Base-by-base conservation (phyloP, 176 grass and related monocot species). In the Triticum monococcum region DNA sequence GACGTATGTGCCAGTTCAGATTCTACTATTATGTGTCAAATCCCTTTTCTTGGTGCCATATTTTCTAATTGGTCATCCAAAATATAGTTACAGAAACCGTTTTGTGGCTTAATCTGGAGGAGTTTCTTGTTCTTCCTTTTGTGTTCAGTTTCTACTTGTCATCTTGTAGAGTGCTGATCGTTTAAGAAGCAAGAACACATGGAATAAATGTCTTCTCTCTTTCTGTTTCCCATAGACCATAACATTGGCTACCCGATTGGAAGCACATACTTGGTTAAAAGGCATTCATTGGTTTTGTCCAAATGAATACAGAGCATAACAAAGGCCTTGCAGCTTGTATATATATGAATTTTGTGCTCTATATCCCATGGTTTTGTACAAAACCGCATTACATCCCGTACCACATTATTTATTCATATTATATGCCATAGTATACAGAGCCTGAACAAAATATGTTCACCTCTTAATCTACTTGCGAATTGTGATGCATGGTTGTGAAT, bases 261-360 rank as follows among this genome's bases (percentile, higher is more conserved):
- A 74, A 74, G 28, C 26, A 37, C 56, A 63, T 33, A 33, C 52
- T 73, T 20, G 20, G 18, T 12, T 11, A 48, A 17, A 48, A 33
- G 26, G 28, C 26, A 37, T 50, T 36, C 37, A 70, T 81, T 64
- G 5, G 3, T 57, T 54, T 11, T 10, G 68, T 48, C 45, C 12
- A 48, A 48, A 48, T 48, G 45, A 48, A 14, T 48, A 48, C 45
- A 48, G 45, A 48, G 12, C 41, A 37, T n/a, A 66, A 40, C 45
- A 77, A 59, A 78, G 59, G 77, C 8, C 28, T 56, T 69, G 79
- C 20, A 64, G 12, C 3, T 63, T 52, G 26, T 9, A 9, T 13
- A 28, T 80, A 30, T 71, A 72, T 50, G 57, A 80, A 80, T 24
- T 63, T 79, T 24, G 12, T 24, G 17, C 80, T 72, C 59, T 70